phyloP scores from a whole-genome alignment of 2,329 filamentous ascomycete genomes.

The Beauveria bassiana region DNA sequence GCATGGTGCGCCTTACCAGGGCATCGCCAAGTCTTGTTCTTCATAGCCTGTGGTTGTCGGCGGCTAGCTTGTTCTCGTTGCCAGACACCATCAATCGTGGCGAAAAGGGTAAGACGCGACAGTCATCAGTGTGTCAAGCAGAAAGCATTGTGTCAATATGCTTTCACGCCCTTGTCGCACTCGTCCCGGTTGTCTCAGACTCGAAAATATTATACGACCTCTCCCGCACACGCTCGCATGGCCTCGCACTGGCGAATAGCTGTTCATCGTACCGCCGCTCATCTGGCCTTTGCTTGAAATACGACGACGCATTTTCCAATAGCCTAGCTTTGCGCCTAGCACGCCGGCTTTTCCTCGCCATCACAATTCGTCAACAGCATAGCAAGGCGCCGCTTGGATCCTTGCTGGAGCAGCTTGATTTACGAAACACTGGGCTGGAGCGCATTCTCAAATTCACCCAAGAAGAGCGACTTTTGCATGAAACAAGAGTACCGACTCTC shows the following conservation, averaged over 20 bases:
- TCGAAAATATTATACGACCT: conserved; percentile 46
- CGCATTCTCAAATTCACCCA: conserved; percentile 41
- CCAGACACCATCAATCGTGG: conserved; percentile 28
- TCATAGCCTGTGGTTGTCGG: conserved; percentile 57
- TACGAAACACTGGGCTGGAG: conserved; percentile 36
- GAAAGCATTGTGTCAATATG: conserved; percentile 51
- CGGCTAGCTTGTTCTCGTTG: conserved; percentile 49
- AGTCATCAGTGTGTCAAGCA: conserved; percentile 34
- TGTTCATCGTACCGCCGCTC: conserved; percentile 39
- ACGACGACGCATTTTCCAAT: conserved; percentile 56
- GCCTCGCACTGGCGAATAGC: conserved; percentile 39
- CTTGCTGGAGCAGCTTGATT: conserved; percentile 46
- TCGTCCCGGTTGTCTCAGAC: conserved; percentile 43
- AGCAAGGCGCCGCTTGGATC: conserved; percentile 40
- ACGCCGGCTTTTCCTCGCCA: conserved; percentile 49
- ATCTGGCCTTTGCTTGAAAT: conserved; percentile 45
- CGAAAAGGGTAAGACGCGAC: neutral
- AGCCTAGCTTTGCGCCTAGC: conserved; percentile 53
- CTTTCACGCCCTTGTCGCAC: conserved; percentile 53
- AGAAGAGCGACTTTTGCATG: conserved; percentile 46
- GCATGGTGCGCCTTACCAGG: conserved; percentile 51
- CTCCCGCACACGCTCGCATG: conserved; percentile 51
- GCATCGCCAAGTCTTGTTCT: conserved; percentile 51
- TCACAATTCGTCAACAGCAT: conserved; percentile 45
- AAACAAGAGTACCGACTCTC: conserved; percentile 48